A percentile compares a stretch with the other conserved stretches of the same genome.
phyloP scores from a whole-genome alignment of 257 asterid species.

The Schizonepeta tenuifolia region DNA sequence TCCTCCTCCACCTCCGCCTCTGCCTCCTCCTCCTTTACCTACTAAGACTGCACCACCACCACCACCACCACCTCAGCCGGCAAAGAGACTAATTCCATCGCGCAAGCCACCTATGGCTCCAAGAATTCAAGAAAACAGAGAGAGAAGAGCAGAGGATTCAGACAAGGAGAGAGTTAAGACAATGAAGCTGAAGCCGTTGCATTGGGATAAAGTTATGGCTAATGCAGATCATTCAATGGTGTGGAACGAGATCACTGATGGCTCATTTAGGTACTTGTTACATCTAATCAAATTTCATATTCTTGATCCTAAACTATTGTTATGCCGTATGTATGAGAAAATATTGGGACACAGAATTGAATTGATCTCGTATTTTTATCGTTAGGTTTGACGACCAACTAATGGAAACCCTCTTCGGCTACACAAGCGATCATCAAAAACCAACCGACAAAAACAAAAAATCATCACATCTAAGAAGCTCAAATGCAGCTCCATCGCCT shows the following conservation, averaged over 20 bases:
- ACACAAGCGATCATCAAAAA: constrained; percentile 46
- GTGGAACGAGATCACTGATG: constrained; percentile 80
- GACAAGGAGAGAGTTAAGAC: constrained; percentile 32
- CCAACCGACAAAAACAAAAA: constrained; percentile 34
- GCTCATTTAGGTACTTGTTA: constrained; percentile 69
- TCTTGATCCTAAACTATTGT: not conserved
- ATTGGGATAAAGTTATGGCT: constrained; percentile 88
- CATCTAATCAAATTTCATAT: not conserved
- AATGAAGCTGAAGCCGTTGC: constrained; percentile 69
- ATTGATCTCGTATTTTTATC: not conserved
- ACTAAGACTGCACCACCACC: constrained; percentile 24
- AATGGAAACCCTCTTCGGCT: constrained; percentile 77
- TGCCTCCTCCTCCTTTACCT: not conserved
- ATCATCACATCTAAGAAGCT: constrained; percentile 34
- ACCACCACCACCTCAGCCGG: constrained; percentile 39
- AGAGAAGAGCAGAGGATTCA: constrained; percentile 11
- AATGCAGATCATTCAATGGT: constrained; percentile 85
- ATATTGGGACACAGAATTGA: no score
- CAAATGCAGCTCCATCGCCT: constrained; percentile 44
- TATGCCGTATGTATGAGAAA: no score
- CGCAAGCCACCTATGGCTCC: constrained; percentile 57
- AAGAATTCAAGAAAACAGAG: constrained; percentile 32
- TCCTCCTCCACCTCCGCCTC: constrained; percentile 41
- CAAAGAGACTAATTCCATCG: constrained; percentile 23
- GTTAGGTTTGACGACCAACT: constrained; percentile 71